Evolutionary conservation across 2,329 filamentous ascomycete genomes (phyloP).

Genomic region (Chaetothyriales sp.): DNA sequence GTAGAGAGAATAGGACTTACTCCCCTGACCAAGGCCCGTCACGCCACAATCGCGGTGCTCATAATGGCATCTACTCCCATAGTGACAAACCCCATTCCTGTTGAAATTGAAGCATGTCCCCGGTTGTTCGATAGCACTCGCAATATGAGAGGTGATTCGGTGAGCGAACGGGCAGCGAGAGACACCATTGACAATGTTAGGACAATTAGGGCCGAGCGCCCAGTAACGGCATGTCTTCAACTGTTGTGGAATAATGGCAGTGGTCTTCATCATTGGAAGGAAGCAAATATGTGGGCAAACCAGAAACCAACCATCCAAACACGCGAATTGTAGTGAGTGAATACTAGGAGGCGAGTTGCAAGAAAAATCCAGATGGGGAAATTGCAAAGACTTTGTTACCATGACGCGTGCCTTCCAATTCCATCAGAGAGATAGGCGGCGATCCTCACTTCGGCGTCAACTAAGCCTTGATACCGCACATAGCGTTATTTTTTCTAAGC

Average conservation of each 20-base stretch:
- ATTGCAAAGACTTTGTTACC: neutral
- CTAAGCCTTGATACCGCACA: neutral
- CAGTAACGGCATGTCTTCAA: conserved; percentile 15
- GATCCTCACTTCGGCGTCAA: neutral
- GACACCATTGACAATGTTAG: conserved; percentile 8
- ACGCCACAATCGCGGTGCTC: conserved; percentile 16
- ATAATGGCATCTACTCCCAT: conserved; percentile 12
- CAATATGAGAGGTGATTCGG: conserved; percentile 13
- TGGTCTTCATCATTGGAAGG: neutral
- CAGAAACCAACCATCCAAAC: neutral
- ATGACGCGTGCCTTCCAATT: neutral
- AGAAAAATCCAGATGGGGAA: neutral
- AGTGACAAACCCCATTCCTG: conserved; percentile 5
- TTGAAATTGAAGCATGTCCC: conserved; percentile 15
- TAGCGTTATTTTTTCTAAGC: conserved; percentile 5
- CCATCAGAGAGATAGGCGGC: neutral
- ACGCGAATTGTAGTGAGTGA: neutral
- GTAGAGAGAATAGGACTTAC: conserved; percentile 4
- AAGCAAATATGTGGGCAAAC: neutral
- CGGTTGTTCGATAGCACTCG: conserved; percentile 10
- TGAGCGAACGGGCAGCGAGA: conserved; percentile 5
- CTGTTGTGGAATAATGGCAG: neutral
- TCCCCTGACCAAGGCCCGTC: conserved; percentile 13
- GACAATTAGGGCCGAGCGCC: conserved; percentile 14
- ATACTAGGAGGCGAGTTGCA: neutral